A percentile compares a stretch with the other conserved stretches of the same genome.
These are phyloP conservation scores for Dipodascopsis uninucleata DNA, from an alignment of 805 yeast species.

Conservation along the genomic window DNA sequence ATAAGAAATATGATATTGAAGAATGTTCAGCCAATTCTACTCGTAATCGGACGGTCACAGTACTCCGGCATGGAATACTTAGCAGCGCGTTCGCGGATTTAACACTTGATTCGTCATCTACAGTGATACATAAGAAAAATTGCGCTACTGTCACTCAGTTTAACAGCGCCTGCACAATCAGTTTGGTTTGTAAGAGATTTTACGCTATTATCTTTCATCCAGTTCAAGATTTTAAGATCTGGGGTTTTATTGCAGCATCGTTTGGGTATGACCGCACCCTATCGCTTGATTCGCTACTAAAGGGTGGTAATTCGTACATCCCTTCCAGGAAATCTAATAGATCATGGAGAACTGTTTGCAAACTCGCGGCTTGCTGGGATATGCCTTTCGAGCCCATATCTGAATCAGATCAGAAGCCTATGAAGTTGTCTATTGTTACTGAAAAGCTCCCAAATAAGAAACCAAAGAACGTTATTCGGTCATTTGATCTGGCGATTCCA, in stretches of 20 bases:
- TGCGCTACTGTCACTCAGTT: no score
- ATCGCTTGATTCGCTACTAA: not conserved
- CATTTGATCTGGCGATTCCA: slow-evolving; percentile 8
- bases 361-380: slow-evolving; percentile 11
- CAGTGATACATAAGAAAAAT: no score
- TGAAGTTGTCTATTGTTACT: not conserved
- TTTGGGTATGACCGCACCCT: slow-evolving; percentile 3
- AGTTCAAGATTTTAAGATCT: slow-evolving; percentile 7
- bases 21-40: no score
- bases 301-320: slow-evolving; percentile 9
- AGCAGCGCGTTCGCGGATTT: no score
- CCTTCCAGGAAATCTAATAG: not conserved
- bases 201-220: slow-evolving; percentile 13
- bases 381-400: slow-evolving; percentile 1
- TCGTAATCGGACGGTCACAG: no score
- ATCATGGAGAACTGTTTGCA: slow-evolving; percentile 6
- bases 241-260: slow-evolving; percentile 5
- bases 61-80: no score
- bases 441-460: slow-evolving; percentile 1
- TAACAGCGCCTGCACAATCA: not conserved
- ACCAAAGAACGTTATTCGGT: not conserved
- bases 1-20: no score
- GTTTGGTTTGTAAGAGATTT: slow-evolving; percentile 11
- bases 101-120: no score
- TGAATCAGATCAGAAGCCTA: not conserved